Conservation (phyloP, 176 grass and related monocot species). For the Cocos nucifera region DNA sequence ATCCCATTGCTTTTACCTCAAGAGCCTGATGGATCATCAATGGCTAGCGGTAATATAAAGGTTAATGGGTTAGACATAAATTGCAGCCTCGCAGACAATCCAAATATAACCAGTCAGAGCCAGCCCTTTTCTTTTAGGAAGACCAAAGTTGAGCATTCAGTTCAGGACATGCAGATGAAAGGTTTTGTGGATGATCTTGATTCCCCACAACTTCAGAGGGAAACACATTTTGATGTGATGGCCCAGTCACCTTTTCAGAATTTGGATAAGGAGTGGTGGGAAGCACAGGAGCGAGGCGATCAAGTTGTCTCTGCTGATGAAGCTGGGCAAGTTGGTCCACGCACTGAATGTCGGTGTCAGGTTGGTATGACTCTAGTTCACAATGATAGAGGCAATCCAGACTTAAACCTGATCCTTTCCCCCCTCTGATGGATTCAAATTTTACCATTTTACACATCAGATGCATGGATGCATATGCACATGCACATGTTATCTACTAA, state of each 20-base stretch:
- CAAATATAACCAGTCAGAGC: constrained; percentile 47
- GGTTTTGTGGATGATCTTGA: constrained; percentile 72
- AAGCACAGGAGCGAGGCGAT: constrained; percentile 69
- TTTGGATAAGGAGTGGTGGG: constrained; percentile 82
- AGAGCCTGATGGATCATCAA: constrained; percentile 56
- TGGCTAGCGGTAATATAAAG: constrained; percentile 36
- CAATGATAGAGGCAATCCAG: no score
- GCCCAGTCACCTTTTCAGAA: constrained; percentile 37
- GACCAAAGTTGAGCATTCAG: constrained; percentile 59
- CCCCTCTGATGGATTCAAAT: no score
- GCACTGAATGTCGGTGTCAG: constrained; percentile 76
- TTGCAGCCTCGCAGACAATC: constrained; percentile 26
- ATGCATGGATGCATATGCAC: no score
- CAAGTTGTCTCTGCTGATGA: constrained; percentile 71
- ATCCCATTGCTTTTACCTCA: constrained; percentile 80
- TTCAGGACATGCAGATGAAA: constrained; percentile 88
- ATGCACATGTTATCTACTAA: no score
- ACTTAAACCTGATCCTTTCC: no score
- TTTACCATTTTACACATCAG: no score
- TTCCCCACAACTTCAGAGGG: constrained; percentile 33
- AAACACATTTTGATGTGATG: constrained; percentile 33
- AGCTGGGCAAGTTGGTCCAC: constrained; percentile 82
- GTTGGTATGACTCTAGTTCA: constrained; percentile 28
- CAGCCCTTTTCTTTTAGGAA: constrained; percentile 63
- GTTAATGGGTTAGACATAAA: constrained; percentile 35